phyloP scores from a whole-genome alignment of 2,329 filamentous ascomycete genomes.

The Amesomyces nigricolor region DNA sequence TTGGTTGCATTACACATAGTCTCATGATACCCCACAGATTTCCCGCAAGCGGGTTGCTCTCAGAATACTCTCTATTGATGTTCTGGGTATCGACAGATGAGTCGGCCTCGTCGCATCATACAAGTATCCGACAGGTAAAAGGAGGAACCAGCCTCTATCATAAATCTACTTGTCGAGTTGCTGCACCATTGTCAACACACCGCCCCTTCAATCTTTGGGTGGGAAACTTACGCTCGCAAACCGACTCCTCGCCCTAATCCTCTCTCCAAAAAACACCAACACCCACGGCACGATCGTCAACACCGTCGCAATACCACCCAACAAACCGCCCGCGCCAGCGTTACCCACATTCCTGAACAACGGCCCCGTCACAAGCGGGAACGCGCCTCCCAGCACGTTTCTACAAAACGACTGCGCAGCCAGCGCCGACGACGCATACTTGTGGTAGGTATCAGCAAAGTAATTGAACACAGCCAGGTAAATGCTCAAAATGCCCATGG shows the following conservation, averaged over 20 bases:
- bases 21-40: too few relatives aligned
- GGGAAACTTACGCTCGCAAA: constrained; percentile 56
- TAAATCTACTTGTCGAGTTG: not conserved
- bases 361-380: constrained; percentile 68
- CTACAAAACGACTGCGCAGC: constrained; percentile 83
- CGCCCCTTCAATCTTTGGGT: not conserved
- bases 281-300: constrained; percentile 85
- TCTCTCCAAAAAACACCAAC: constrained; percentile 70
- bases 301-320: constrained; percentile 64
- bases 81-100: not conserved
- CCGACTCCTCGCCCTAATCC: constrained; percentile 68
- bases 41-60: too few relatives aligned
- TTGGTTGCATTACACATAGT: too few relatives aligned
- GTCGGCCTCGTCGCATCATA: too few relatives aligned
- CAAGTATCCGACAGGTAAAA: not conserved
- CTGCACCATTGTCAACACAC: not conserved
- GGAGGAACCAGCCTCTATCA: not conserved
- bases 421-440: constrained; percentile 77
- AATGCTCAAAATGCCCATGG: constrained; percentile 79
- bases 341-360: constrained; percentile 71
- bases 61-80: not conserved
- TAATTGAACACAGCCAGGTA: constrained; percentile 92
- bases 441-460: constrained; percentile 79
- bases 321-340: constrained; percentile 63
- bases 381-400: constrained; percentile 74